Percentiles rank a stretch among this genome's conserved stretches.
These are phyloP conservation scores for Xylariomycetidae sp. DNA, from an alignment of 2,329 filamentous ascomycete species.

Conservation along the genomic window DNA sequence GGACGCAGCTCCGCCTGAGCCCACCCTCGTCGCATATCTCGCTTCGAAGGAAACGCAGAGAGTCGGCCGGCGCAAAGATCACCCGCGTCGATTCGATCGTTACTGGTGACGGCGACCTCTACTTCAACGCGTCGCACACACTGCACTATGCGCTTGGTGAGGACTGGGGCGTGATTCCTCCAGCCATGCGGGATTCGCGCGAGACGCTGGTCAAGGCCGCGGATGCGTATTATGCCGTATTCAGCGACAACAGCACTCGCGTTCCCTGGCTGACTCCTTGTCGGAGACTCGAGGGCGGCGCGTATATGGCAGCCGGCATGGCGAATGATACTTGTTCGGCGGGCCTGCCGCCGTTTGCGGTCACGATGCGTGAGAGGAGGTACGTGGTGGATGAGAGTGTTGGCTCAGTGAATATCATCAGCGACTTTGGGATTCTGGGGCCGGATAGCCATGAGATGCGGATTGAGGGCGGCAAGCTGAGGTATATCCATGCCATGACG, in stretches of 20 bases:
- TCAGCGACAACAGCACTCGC: constrained; percentile 15
- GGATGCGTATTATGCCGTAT: constrained; percentile 27
- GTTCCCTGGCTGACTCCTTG: constrained; percentile 31
- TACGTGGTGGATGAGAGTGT: constrained; percentile 13
- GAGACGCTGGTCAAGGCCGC: constrained; percentile 19
- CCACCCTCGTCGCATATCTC: too few species aligned
- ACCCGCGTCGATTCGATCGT: constrained; percentile 21
- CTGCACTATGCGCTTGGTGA: constrained; percentile 22
- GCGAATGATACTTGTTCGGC: constrained; percentile 21
- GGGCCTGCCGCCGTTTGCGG: constrained; percentile 10
- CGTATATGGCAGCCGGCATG: constrained; percentile 18
- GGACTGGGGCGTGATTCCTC: constrained; percentile 19
- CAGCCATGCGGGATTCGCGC: constrained; percentile 14
- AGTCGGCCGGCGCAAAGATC: constrained; percentile 8
- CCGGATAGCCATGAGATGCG: constrained; percentile 14
- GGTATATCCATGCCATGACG: constrained; percentile 15
- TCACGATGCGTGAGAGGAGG: constrained; percentile 9
- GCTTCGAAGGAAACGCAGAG: too few species aligned
- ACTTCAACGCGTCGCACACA: constrained; percentile 27
- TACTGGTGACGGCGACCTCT: constrained; percentile 21
- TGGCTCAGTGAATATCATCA: constrained; percentile 9
- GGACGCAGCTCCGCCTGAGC: constrained; percentile 22
- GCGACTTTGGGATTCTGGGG: constrained; percentile 11
- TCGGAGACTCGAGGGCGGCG: constrained; percentile 21
- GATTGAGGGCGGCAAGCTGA: constrained; percentile 8